These are phyloP conservation scores for Colletotrichum shisoi DNA, from an alignment of 2,329 filamentous ascomycete genomes.

Conservation along the genomic window DNA sequence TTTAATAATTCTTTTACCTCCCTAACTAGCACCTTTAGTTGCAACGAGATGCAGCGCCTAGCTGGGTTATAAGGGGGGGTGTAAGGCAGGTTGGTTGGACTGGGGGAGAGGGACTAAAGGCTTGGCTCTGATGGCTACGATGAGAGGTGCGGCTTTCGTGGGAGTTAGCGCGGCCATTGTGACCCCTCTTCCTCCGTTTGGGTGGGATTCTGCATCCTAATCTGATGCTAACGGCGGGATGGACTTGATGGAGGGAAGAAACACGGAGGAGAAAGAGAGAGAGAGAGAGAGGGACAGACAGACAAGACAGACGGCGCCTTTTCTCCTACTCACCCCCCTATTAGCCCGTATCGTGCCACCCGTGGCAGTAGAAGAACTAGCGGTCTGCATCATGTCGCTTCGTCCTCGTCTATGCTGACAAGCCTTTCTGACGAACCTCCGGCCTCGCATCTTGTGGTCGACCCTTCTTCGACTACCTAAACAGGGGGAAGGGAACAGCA, in stretches of 20 bases:
- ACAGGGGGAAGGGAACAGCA: background rate
- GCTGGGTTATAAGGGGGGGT: background rate
- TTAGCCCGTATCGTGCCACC: conserved; percentile 7
- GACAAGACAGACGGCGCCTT: conserved; percentile 14
- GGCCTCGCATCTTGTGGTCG: background rate
- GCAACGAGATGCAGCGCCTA: background rate
- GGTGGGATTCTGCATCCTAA: background rate
- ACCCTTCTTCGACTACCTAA: background rate
- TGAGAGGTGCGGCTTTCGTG: background rate
- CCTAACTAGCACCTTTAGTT: background rate
- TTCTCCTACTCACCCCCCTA: background rate
- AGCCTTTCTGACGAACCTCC: background rate
- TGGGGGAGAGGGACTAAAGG: background rate
- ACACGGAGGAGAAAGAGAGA: background rate
- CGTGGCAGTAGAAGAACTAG: conserved; percentile 5
- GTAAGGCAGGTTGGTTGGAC: background rate
- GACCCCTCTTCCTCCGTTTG: background rate
- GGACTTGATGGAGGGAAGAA: background rate
- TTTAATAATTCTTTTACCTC: background rate
- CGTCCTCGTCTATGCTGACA: background rate
- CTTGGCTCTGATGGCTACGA: background rate
- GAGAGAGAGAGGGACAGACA: background rate
- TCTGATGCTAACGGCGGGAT: background rate
- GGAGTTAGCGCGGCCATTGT: background rate
- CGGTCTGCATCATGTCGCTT: background rate